Percentiles rank a stretch among this genome's conserved stretches.
phyloP scores from a whole-genome alignment of 2,329 filamentous ascomycete species.

The Cytospora chrysosperma region DNA sequence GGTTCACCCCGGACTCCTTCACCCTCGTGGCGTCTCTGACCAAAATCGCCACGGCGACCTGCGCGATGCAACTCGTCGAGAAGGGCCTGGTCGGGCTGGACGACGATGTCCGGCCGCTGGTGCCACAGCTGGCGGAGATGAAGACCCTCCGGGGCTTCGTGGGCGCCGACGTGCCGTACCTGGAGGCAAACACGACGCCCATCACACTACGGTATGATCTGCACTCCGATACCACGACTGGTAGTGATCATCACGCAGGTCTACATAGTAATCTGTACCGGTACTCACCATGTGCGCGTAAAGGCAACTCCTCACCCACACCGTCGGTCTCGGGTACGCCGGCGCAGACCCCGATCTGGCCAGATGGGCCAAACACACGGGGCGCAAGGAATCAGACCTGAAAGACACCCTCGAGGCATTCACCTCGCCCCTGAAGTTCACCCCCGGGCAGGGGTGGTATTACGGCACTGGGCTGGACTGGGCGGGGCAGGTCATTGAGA shows the following conservation, averaged over 20 bases:
- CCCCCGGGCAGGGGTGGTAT: constrained; percentile 47
- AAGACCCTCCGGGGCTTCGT: constrained; percentile 39
- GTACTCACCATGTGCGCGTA: background rate
- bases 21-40: constrained; percentile 40
- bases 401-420: constrained; percentile 39
- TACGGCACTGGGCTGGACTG: constrained; percentile 50
- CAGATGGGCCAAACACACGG: constrained; percentile 40
- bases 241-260: background rate
- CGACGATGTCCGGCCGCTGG: constrained; percentile 33
- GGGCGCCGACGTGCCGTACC: constrained; percentile 36
- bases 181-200: constrained; percentile 37
- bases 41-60: constrained; percentile 37
- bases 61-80: constrained; percentile 41
- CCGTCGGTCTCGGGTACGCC: constrained; percentile 47
- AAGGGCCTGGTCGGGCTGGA: constrained; percentile 34
- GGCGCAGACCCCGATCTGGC: constrained; percentile 38
- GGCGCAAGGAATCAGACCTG: constrained; percentile 34
- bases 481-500: constrained; percentile 45
- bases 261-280: background rate
- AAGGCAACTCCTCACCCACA: constrained; percentile 49
- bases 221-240: background rate
- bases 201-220: constrained; percentile 40
- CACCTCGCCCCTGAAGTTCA: constrained; percentile 43
- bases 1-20: constrained; percentile 34
- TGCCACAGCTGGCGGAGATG: constrained; percentile 34